A percentile compares a stretch with the other conserved stretches of the same genome.
Evolutionary conservation across 352 stramenopile genomes (phyloP).

Genomic region (Phytophthora citricola): DNA sequence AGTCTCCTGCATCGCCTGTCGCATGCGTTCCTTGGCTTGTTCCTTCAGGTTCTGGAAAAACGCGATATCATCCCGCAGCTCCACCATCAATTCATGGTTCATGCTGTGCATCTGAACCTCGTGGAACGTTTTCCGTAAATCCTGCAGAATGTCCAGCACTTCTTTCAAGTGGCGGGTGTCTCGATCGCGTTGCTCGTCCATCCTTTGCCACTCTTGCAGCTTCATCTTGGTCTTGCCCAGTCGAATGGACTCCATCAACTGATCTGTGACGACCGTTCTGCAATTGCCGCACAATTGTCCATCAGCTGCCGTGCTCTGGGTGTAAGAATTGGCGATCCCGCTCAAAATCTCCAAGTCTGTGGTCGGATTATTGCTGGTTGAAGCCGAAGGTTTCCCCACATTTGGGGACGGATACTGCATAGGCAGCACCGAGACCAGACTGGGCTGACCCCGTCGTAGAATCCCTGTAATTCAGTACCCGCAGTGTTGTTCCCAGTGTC

Average conservation of each 20-base stretch:
- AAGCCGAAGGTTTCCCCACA: slow-evolving; percentile 23
- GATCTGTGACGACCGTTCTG: slow-evolving; percentile 68
- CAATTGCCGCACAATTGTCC: slow-evolving; percentile 69
- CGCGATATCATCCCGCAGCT: slow-evolving; percentile 75
- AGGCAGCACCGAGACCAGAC: slow-evolving; percentile 58
- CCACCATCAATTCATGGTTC: slow-evolving; percentile 63
- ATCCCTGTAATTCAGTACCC: slow-evolving; percentile 54
- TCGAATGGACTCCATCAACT: slow-evolving; percentile 82
- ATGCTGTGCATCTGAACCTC: slow-evolving; percentile 56
- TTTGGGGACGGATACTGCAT: slow-evolving; percentile 66
- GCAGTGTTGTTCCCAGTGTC: slow-evolving; percentile 12
- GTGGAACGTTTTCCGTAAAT: slow-evolving; percentile 58
- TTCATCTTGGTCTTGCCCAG: slow-evolving; percentile 75
- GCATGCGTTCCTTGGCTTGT: slow-evolving; percentile 73
- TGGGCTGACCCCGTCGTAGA: slow-evolving; percentile 60
- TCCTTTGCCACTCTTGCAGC: slow-evolving; percentile 57
- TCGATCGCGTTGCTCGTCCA: slow-evolving; percentile 67
- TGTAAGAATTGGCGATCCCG: slow-evolving; percentile 87
- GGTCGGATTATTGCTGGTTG: slow-evolving; percentile 35
- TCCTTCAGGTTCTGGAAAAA: slow-evolving; percentile 79
- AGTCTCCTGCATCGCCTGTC: slow-evolving; percentile 59
- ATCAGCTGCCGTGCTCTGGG: slow-evolving; percentile 53
- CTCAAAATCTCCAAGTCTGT: slow-evolving; percentile 85
- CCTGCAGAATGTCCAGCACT: slow-evolving; percentile 54
- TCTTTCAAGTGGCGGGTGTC: slow-evolving; percentile 73